These are phyloP conservation scores for Dendrobium huoshanense DNA, from an alignment of 106 monocot genomes.

Conservation along the genomic window DNA sequence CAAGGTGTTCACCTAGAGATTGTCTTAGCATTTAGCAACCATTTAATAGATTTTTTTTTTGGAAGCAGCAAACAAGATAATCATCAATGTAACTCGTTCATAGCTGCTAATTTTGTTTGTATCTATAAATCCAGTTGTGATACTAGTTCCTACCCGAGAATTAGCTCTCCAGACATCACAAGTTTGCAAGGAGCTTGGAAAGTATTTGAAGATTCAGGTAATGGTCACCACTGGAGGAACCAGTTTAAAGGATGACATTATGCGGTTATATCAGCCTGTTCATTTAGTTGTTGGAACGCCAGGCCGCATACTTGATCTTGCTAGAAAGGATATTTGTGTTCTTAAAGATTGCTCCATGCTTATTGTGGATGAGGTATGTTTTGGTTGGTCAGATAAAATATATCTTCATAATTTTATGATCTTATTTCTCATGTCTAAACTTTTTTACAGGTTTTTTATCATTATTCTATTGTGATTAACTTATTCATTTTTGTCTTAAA, in stretches of 20 bases:
- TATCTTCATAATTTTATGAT: not conserved
- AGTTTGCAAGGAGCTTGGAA: conserved; percentile 94
- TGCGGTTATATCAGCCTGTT: conserved; percentile 86
- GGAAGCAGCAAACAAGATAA: not conserved
- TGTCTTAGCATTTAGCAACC: not conserved
- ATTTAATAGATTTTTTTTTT: not conserved
- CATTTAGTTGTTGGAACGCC: conserved; percentile 94
- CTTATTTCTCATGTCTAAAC: not conserved
- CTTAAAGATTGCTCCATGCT: conserved; percentile 80
- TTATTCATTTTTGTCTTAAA: not conserved
- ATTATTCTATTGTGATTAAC: not conserved
- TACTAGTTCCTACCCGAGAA: conserved; percentile 89
- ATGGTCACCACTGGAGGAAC: conserved; percentile 98
- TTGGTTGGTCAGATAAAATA: not conserved
- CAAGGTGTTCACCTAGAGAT: conserved; percentile 45
- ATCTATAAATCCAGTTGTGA: conserved; percentile 52
- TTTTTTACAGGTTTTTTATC: not conserved
- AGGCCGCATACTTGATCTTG: conserved; percentile 83
- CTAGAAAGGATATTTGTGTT: conserved; percentile 74
- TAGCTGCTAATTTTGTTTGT: not conserved
- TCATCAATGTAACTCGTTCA: not conserved
- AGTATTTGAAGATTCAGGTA: conserved; percentile 81
- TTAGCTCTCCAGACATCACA: conserved; percentile 90
- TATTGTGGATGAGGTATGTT: conserved; percentile 86
- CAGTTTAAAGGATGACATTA: conserved; percentile 90